Evolutionary conservation across 495 filamentous ascomycete genomes (phyloP).

Genomic region (Daldinia caldariorum): DNA sequence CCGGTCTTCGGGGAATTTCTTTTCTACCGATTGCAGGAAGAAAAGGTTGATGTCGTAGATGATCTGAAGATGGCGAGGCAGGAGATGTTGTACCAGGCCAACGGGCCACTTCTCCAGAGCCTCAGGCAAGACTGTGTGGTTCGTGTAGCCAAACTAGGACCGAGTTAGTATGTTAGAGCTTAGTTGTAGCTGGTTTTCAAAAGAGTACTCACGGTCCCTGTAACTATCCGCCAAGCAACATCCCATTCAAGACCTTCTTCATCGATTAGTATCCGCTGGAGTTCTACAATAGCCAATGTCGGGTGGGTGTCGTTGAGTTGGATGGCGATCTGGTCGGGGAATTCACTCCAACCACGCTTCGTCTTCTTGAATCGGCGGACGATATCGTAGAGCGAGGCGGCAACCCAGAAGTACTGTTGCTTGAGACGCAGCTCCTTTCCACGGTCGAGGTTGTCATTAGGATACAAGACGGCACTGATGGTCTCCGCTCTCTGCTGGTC

Average conservation of each 20-base stretch:
- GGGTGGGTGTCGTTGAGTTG: conserved; percentile 99
- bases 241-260: conserved; percentile 92
- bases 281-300: conserved; percentile 92
- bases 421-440: conserved; percentile 98
- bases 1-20: conserved; percentile 86
- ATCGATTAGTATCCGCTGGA: conserved; percentile 92
- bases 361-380: conserved; percentile 98
- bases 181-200: background rate
- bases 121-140: conserved; percentile 97
- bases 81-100: conserved; percentile 86
- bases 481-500: conserved; percentile 97
- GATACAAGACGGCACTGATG: conserved; percentile 96
- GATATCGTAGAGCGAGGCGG: conserved; percentile 94
- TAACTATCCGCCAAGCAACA: conserved; percentile 85
- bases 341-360: conserved; percentile 87
- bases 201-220: conserved; percentile 53
- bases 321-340: conserved; percentile 94
- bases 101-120: conserved; percentile 99
- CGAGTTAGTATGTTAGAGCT: conserved; percentile 25
- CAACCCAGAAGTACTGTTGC: conserved; percentile 99
- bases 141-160: conserved; percentile 86
- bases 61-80: conserved; percentile 94
- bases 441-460: conserved; percentile 95
- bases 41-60: conserved; percentile 98
- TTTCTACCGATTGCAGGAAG: conserved; percentile 91